These are phyloP conservation scores for Sarocladiaceae sp. DNA, from an alignment of 2,329 filamentous ascomycete species.

Conservation along the genomic window DNA sequence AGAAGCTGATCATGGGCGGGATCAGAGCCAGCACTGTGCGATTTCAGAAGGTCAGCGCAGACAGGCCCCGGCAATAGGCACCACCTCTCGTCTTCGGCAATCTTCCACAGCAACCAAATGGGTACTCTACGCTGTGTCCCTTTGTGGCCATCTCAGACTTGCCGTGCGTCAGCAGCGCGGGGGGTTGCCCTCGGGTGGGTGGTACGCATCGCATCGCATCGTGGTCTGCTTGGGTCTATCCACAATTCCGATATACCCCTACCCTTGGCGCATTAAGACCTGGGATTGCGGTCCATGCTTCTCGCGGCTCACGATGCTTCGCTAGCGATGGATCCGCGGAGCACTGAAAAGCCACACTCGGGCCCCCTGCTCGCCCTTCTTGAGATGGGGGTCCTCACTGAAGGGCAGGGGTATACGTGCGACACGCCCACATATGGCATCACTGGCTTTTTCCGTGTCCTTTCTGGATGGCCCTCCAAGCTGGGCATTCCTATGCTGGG, in stretches of 20 bases:
- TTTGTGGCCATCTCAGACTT: conserved; percentile 8
- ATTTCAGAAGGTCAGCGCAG: background rate
- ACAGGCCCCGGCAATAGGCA: background rate
- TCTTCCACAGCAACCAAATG: background rate
- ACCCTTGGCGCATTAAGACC: conserved; percentile 10
- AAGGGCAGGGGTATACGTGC: background rate
- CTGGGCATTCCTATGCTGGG: background rate
- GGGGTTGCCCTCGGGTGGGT: conserved; percentile 3
- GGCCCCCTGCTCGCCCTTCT: background rate
- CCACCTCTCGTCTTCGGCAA: conserved; percentile 4
- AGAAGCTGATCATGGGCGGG: conserved; percentile 7
- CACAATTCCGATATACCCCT: conserved; percentile 9
- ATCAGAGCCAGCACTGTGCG: conserved; percentile 2
- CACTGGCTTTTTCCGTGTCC: background rate
- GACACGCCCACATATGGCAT: conserved; percentile 3
- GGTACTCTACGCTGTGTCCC: background rate
- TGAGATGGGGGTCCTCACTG: background rate
- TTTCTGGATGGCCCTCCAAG: background rate
- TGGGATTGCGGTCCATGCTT: conserved; percentile 9
- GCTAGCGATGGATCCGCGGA: background rate
- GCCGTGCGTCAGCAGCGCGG: conserved; percentile 9
- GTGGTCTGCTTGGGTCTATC: background rate
- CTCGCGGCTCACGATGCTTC: conserved; percentile 9
- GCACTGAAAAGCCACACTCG: background rate
- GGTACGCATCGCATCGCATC: conserved; percentile 10